Evolutionary conservation across 371 early-diverging fungal genomes (phyloP).

Genomic region (Choanephora cucurbitarum): DNA sequence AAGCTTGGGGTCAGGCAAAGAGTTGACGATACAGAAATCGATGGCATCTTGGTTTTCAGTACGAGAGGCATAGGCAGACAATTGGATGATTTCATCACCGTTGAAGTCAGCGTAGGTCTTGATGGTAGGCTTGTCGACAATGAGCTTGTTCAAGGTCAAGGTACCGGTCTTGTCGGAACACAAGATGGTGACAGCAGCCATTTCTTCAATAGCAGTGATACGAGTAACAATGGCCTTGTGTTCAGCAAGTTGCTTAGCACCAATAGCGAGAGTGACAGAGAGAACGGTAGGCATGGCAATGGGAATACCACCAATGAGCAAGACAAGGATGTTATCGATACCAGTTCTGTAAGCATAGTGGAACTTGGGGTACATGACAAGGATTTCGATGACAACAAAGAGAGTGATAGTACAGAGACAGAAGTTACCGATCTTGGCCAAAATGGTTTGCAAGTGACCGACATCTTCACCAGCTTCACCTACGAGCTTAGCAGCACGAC

Average conservation of each 20-base stretch:
- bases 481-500: constrained; percentile 78
- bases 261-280: constrained; percentile 91
- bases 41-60: constrained; percentile 70
- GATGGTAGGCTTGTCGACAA: constrained; percentile 58
- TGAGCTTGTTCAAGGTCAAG: constrained; percentile 86
- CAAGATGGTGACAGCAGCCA: constrained; percentile 86
- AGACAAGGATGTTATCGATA: constrained; percentile 64
- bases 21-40: constrained; percentile 64
- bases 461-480: constrained; percentile 72
- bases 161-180: constrained; percentile 96
- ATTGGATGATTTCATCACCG: constrained; percentile 51
- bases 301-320: constrained; percentile 71
- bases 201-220: constrained; percentile 82
- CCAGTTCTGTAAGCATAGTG: constrained; percentile 61
- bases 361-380: constrained; percentile 76
- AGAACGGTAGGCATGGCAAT: constrained; percentile 77
- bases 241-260: constrained; percentile 85
- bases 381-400: constrained; percentile 72
- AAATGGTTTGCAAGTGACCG: constrained; percentile 79
- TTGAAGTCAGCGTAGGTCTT: constrained; percentile 52
- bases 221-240: constrained; percentile 88
- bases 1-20: constrained; percentile 46
- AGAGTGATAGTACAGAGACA: constrained; percentile 66
- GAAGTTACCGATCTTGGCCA: constrained; percentile 87
- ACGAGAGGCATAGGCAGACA: constrained; percentile 64